A percentile compares a stretch with the other conserved stretches of the same genome.
These are phyloP conservation scores for Amanita pseudoporphyria DNA, from an alignment of 768 basidiomycete genomes.

Conservation along the genomic window DNA sequence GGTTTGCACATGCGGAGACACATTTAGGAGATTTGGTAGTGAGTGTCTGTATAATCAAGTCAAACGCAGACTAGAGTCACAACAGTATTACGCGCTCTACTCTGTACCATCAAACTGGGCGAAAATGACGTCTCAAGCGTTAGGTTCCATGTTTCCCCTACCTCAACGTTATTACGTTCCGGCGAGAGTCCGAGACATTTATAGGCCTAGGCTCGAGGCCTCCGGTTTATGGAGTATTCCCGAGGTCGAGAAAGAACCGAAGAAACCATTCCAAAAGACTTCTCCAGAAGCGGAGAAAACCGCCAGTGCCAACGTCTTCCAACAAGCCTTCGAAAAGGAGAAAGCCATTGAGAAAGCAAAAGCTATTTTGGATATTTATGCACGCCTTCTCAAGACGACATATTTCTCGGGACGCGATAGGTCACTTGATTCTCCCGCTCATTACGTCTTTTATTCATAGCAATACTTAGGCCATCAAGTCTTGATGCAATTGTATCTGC, in stretches of 20 bases:
- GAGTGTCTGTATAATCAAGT: constrained; percentile 19
- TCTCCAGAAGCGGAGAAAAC: constrained; percentile 22
- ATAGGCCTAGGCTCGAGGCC: constrained; percentile 49
- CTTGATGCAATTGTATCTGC: constrained; percentile 62
- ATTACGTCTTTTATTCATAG: constrained; percentile 2
- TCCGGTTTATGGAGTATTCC: constrained; percentile 52
- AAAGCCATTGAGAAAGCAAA: constrained; percentile 58
- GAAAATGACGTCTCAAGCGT: constrained; percentile 39
- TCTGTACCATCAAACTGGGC: constrained; percentile 55
- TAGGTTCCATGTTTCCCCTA: constrained; percentile 48
- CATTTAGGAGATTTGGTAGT: constrained; percentile 67
- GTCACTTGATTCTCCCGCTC: constrained; percentile 21
- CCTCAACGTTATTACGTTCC: constrained; percentile 75
- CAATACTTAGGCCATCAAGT: constrained; percentile 39
- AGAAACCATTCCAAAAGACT: constrained; percentile 28
- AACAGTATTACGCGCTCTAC: constrained; percentile 56
- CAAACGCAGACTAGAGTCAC: constrained; percentile 4
- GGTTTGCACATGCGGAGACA: constrained; percentile 56
- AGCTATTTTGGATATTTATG: constrained; percentile 46
- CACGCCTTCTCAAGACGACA: constrained; percentile 38
- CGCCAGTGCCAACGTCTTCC: constrained; percentile 26
- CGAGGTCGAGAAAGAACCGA: constrained; percentile 32
- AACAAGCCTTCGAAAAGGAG: constrained; percentile 52
- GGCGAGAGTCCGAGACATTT: constrained; percentile 44
- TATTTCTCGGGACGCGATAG: constrained; percentile 41